Base-by-base conservation (phyloP, 257 asterid genomes). In the Lantana camara region DNA sequence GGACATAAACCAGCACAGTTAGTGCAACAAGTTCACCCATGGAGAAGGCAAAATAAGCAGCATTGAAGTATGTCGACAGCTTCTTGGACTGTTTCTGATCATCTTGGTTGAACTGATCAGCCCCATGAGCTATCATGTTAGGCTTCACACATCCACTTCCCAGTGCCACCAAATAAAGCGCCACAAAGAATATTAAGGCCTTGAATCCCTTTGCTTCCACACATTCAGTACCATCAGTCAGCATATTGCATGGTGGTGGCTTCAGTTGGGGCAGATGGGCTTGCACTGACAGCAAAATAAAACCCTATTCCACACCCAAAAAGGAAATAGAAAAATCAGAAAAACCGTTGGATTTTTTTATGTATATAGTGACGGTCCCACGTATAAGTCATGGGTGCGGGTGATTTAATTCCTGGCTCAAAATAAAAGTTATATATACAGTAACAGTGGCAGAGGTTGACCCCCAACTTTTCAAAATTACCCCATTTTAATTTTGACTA, bases 111-210 rank as follows among this genome's bases (percentile, higher is more conserved):
- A 93, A 93, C 30, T 90, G 99, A 63, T 93, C 95, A 14, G 91
- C 97, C 7, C 99, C 99, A 46, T 90, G 97, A 7, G 97, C 91
- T 40, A 93, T 85, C 95, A 93, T 93, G 46, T 93, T 93, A 4
- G 99, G 99, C 59, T 93, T 93, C 13, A 87, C 95, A 70, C 99
- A 90, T 0, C 97, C 99, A 73, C 99, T 93, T 65, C 99, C 99
- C 27, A 93, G 38, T 11, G 99, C 99, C 63, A 90, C 97, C 79
- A 90, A 63, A 60, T 90, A 93, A 0, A 93, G 86, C 5, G 99
- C 97, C 71, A 81, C 67, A 66, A 80, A 90, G 11, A 93, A 93
- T 61, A 90, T 82, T 1, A 85, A 40, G 23, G 91, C 79, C 50
- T 85, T 70, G 34, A 85, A 66, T 2, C 99, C 97, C 38, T 70